Evolutionary conservation across 345 rosid species (phyloP), one percentile per base, ranked within the genome.

Genomic region (Eucalyptus pauciflora): DNA sequence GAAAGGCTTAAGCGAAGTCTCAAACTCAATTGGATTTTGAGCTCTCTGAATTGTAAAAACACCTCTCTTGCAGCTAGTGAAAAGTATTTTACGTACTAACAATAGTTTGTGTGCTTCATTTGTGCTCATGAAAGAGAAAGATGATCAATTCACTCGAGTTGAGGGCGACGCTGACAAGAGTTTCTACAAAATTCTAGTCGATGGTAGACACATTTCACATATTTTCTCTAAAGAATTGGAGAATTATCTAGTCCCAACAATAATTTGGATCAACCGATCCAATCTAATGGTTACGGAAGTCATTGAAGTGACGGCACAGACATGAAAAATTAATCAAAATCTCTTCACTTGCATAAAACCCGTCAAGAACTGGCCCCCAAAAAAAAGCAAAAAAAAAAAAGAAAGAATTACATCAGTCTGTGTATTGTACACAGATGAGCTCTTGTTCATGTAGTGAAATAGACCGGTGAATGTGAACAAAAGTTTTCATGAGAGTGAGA

Each of bases 261-360:
- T 17, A 51, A 51, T 51, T 16, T 51, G 4, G 56, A 17, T 0
- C 9, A 2, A 51, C 2, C 0, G 0, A 51, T 51, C 56, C 22
- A 17, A 17, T 25, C 29, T 10, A 56, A 56, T 56, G 9, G 62
- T 56, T 24, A 56, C 6, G 3, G 13, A 25, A 24, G 29, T 56
- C 1, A 4, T 56, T 2, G 29, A 24, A 56, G 1, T 56, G 7
- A 56, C 5, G 1, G n/a, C 67, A 60, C 0, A 60, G 8, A 8
- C 16, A 60, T 60, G 31, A 60, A 60, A 27, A 13, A 27, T 13
- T 60, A 27, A 27, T 25, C 69, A 27, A 60, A 60, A 13, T 29
- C 7, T 60, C 69, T 27, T 27, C 1, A 27, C 7, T 60, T 60
- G 69, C n/a, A 27, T 27, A 60, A 27, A 60, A 60, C 31, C 69